Conservation (phyloP, 495 filamentous ascomycete species). For the Penicillium daleae region DNA sequence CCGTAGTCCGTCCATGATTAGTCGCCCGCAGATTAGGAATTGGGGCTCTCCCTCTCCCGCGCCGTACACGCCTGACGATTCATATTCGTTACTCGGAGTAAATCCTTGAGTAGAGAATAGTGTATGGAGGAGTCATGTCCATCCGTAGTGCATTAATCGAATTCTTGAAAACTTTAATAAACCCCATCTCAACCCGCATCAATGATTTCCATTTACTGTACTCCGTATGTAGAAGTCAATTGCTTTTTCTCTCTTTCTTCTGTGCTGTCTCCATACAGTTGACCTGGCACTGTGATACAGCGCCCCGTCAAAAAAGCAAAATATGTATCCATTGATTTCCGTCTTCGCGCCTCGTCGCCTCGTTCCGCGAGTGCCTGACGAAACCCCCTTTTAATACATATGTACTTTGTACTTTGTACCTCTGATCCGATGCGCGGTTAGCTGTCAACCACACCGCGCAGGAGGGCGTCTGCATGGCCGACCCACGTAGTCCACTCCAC, state of each 20-base stretch:
- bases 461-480: conserved; percentile 5
- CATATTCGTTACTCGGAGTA: background rate
- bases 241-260: background rate
- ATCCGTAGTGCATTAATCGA: background rate
- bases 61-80: background rate
- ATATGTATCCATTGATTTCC: background rate
- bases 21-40: background rate
- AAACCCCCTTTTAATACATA: conserved; percentile 1
- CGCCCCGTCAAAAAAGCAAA: background rate
- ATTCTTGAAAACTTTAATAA: background rate
- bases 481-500: conserved; percentile 10
- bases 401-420: background rate
- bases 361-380: background rate
- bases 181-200: background rate
- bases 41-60: background rate
- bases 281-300: background rate
- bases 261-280: background rate
- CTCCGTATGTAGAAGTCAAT: background rate
- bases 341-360: conserved; percentile 1
- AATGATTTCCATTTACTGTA: background rate
- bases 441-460: conserved; percentile 11
- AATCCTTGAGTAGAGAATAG: background rate
- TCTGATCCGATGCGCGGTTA: conserved; percentile 4
- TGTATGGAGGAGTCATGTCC: background rate
- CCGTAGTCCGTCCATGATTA: no score